A percentile compares a stretch with the other conserved stretches of the same genome.
Evolutionary conservation across 352 stramenopile genomes (phyloP).

Genomic region (Phytophthora parvispora): DNA sequence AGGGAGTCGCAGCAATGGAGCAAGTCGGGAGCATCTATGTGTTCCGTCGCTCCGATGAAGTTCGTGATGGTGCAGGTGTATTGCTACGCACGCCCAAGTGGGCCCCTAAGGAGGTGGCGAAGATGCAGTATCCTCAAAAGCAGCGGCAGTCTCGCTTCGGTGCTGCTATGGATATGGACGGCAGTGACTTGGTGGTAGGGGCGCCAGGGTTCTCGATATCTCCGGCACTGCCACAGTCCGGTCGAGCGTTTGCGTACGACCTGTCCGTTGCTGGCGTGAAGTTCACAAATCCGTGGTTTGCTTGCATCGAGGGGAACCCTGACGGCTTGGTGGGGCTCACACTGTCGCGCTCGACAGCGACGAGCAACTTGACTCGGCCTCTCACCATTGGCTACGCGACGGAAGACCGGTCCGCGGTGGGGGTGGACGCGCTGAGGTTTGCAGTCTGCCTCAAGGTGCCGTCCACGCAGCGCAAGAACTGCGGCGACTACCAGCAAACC

Average conservation of each 20-base stretch:
- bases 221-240: slow-evolving; percentile 40
- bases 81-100: slow-evolving; percentile 73
- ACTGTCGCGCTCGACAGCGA: slow-evolving; percentile 43
- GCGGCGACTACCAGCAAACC: slow-evolving; percentile 80
- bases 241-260: slow-evolving; percentile 80
- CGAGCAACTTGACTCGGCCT: slow-evolving; percentile 52
- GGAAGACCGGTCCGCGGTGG: slow-evolving; percentile 73
- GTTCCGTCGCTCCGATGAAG: slow-evolving; percentile 67
- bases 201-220: slow-evolving; percentile 68
- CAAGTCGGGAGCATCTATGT: slow-evolving; percentile 77
- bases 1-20: slow-evolving; percentile 40
- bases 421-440: slow-evolving; percentile 70
- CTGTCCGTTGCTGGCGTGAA: slow-evolving; percentile 55
- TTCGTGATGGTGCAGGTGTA: slow-evolving; percentile 76
- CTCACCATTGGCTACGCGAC: slow-evolving; percentile 82
- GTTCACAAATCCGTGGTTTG: slow-evolving; percentile 72
- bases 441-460: slow-evolving; percentile 64
- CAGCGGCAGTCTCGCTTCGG: slow-evolving; percentile 67
- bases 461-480: slow-evolving; percentile 66
- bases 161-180: slow-evolving; percentile 59
- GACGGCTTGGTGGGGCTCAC: slow-evolving; percentile 73
- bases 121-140: slow-evolving; percentile 85
- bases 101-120: slow-evolving; percentile 74
- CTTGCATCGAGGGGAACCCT: slow-evolving; percentile 68
- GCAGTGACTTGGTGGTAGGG: slow-evolving; percentile 66